Evolutionary conservation across 2,329 filamentous ascomycete genomes (phyloP), one percentile per base, ranked within the genome.

Genomic region (Sphaerulina populicola): DNA sequence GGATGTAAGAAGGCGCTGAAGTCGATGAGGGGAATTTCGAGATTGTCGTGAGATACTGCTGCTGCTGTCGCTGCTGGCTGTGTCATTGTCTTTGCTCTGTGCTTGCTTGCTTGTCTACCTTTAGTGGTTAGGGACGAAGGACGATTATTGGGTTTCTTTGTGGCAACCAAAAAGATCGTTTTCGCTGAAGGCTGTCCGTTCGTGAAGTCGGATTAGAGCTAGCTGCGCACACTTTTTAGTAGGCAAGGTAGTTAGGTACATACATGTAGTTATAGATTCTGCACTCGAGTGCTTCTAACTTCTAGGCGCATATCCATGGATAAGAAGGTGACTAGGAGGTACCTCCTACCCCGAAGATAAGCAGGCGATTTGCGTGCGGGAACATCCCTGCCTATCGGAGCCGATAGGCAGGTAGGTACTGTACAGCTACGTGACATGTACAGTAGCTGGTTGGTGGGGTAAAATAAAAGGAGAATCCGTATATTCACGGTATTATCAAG

Each of bases 1-100:
- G 18, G 18, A 18, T 18, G 18, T 18, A 85, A 77, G 67, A 90
- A 91, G 43, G 76, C 74, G 14, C 78, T 80, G 67, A 91, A 88
- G 74, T 91, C 81, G 65, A 88, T 85, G 57, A 88, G 74, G 9
- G 64, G 64, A 29, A 66, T 66, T 29, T 60, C 55, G 37, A 65
- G 9, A 83, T 53, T 58, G 52, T 63, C 61, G 27, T 57, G 55
- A 4, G 61, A 64, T 37, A 67, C 64, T 21, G 64, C 65, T 21
- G 64, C 65, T 8, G 60, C 60, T 29, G 61, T 59, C 43, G 62
- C 57, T 45, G 49, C 50, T 14, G 55, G 49, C 39, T 54, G 49
- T 56, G 61, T 59, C 8, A 14, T 57, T 7, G 41, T 30, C 14
- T 33, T 52, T 36, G 35, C 15, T 31, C 18, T 30, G 33, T 33